Base-by-base conservation (phyloP, 2,329 filamentous ascomycete genomes). In the Talaromyces albobiverticillius region DNA sequence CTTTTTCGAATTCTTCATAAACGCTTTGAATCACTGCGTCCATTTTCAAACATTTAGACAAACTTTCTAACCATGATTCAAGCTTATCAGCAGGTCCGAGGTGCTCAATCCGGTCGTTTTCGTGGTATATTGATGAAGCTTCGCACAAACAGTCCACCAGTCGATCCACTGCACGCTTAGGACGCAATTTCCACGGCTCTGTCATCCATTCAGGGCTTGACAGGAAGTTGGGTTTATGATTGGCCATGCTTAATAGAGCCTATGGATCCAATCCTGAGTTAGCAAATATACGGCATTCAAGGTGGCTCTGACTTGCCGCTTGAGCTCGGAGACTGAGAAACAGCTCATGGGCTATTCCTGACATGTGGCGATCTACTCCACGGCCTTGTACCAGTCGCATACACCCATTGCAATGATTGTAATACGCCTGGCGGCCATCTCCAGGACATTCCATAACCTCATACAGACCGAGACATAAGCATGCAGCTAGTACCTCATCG, bases 401-500 rank as follows among this genome's bases (percentile, higher is more conserved):
- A 46, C 66, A 64, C 10, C 70, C 71, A 11, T 62, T 59, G 18
- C 64, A 63, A 45, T 73, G 71, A 26, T 60, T 65, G 8, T 65
- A 55, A 59, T 68, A 71, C 3, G 61, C 70, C 3, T 60, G 49
- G 9, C 60, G 55, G n/a, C 60, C 65, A 13, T 60, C 51, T 32
- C 58, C 60, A 0, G 71, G 71, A 55, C 71, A 74, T 58, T 73
- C 69, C 29, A 65, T 57, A 9, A 68, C 53, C 51, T 70, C 67
- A 50, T 74, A 74, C 40, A 72, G 61, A 16, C 64, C 61, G 1
- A 73, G 55, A 7, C 67, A 61, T 62, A 72, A 62, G 51, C 70
- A 72, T 7, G 69, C 66, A 16, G 69, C 68, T 7, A 73, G 61
- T 1, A 67, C 70, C 38, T 70, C 68, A 47, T 74, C 66, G 25